Conservation (phyloP, 129 eudicot genomes). For the Centrapalus pauciflorus region DNA sequence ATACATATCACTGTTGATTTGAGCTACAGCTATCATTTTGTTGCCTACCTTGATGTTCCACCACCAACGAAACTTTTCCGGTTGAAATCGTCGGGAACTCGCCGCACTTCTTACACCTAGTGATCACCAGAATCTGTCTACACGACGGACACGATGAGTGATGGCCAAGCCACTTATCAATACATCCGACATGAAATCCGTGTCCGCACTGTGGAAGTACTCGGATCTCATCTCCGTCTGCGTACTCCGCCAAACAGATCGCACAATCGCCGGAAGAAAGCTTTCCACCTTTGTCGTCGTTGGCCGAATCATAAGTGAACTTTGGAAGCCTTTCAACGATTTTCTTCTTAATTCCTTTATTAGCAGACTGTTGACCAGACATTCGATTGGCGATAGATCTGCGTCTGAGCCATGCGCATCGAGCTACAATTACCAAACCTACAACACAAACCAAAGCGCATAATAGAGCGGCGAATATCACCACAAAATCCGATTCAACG, state of each 20-base stretch:
- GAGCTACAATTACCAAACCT: conserved; percentile 52
- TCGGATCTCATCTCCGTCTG: conserved; percentile 61
- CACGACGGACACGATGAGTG: conserved; percentile 88
- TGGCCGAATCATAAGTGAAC: conserved; percentile 14
- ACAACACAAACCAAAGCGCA: conserved; percentile 57
- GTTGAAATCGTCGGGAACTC: conserved; percentile 31
- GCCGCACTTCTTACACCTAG: conserved; percentile 62
- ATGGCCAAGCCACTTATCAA: conserved; percentile 71
- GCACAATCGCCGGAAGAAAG: conserved; percentile 46
- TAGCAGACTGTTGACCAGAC: conserved; percentile 22
- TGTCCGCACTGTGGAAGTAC: conserved; percentile 77
- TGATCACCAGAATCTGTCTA: conserved; percentile 44
- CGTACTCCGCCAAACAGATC: conserved; percentile 70
- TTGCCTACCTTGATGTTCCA: conserved; percentile 13
- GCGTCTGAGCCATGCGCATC: conserved; percentile 60
- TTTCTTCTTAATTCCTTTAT: conserved; percentile 51
- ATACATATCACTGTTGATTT: neutral
- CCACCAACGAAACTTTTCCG: neutral
- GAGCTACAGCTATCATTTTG: conserved; percentile 12
- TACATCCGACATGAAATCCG: conserved; percentile 59
- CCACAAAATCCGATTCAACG: conserved; percentile 52
- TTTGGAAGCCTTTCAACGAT: conserved; percentile 43
- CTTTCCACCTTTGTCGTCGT: conserved; percentile 7
- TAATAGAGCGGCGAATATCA: conserved; percentile 54
- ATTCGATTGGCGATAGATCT: conserved; percentile 2